Percentiles rank a stretch among this genome's conserved stretches.
These are phyloP conservation scores for Cercophora scortea DNA, from an alignment of 495 filamentous ascomycete species.

Conservation along the genomic window DNA sequence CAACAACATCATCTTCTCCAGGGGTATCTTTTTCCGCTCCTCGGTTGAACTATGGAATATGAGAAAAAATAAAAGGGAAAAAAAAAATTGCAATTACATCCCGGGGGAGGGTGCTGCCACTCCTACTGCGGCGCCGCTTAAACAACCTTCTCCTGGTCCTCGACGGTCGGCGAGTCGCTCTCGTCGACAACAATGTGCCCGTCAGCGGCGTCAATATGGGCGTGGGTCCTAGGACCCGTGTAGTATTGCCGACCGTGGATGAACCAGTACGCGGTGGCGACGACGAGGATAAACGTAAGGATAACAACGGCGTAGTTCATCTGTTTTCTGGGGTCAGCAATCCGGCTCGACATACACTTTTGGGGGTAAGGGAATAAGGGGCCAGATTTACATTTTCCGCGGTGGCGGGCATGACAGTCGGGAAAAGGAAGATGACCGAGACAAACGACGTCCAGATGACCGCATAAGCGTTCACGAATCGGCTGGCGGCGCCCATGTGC, in stretches of 20 bases:
- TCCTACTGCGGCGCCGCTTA: no score
- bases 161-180: no score
- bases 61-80: no score
- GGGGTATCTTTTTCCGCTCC: no score
- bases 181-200: no score
- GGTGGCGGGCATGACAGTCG: slow-evolving; percentile 46
- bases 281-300: slow-evolving; percentile 34
- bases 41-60: no score
- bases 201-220: background rate
- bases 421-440: slow-evolving; percentile 53
- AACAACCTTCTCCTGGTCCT: no score
- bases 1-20: no score
- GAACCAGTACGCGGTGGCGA: slow-evolving; percentile 44
- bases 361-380: slow-evolving; percentile 2
- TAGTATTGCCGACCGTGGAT: slow-evolving; percentile 42
- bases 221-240: slow-evolving; percentile 35
- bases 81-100: no score
- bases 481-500: slow-evolving; percentile 44
- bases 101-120: no score
- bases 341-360: no score
- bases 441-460: slow-evolving; percentile 56
- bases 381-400: slow-evolving; percentile 27
- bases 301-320: slow-evolving; percentile 43
- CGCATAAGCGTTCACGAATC: slow-evolving; percentile 44
- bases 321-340: slow-evolving; percentile 1